Percentiles rank a stretch among this genome's conserved stretches.
Conservation (phyloP, 768 basidiomycete species). For the Filobasidium floriforme region DNA sequence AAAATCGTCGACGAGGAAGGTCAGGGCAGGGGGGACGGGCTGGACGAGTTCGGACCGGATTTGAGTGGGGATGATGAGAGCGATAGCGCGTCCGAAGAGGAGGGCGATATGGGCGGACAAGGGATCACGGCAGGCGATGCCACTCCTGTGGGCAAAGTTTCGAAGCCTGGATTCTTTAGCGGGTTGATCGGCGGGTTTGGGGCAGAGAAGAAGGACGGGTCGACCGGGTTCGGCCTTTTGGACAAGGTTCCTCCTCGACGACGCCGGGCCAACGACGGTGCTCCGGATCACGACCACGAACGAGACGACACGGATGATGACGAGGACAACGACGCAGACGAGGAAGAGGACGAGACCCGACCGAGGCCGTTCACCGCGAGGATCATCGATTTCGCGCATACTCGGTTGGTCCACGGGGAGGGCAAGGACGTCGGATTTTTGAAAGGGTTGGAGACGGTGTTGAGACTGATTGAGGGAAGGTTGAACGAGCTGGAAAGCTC, state of each 20-base stretch:
- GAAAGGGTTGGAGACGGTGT: slow-evolving; percentile 61
- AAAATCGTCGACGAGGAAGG: slow-evolving; percentile 26
- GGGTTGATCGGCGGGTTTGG: slow-evolving; percentile 13
- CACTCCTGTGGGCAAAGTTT: not conserved
- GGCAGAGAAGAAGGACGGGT: slow-evolving; percentile 16
- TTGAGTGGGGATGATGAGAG: not conserved
- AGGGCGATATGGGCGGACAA: not conserved
- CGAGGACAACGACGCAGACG: slow-evolving; percentile 19
- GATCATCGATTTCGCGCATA: slow-evolving; percentile 93
- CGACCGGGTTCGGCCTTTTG: slow-evolving; percentile 15
- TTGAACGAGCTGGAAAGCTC: slow-evolving; percentile 47
- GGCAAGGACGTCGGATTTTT: slow-evolving; percentile 76
- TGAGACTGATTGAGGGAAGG: slow-evolving; percentile 57
- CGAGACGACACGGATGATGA: slow-evolving; percentile 2
- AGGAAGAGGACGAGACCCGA: slow-evolving; percentile 16
- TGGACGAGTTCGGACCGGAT: slow-evolving; percentile 11
- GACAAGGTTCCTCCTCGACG: slow-evolving; percentile 6
- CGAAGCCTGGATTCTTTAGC: slow-evolving; percentile 7
- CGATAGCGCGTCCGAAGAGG: slow-evolving; percentile 7
- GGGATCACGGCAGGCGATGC: not conserved
- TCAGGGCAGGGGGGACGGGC: slow-evolving; percentile 16
- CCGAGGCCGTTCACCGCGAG: slow-evolving; percentile 59
- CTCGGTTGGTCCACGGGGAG: slow-evolving; percentile 57
- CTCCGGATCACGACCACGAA: not conserved
- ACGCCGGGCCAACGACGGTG: not conserved